Evolutionary conservation across 2,329 filamentous ascomycete species (phyloP), one percentile per base, ranked within the genome.

Genomic region (Colletotrichum karsti): DNA sequence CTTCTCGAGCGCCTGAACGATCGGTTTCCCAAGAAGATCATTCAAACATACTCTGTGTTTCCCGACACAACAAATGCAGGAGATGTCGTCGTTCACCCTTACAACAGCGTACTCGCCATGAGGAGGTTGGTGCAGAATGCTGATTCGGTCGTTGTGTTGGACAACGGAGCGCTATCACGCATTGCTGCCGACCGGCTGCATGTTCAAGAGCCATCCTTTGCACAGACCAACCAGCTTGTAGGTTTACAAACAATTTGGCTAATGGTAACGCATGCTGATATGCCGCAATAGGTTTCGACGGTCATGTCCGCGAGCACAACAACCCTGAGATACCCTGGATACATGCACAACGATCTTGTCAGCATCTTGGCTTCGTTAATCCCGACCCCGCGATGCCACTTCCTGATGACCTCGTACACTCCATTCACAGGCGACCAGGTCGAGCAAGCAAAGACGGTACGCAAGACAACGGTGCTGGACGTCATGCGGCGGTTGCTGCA

Each of bases 311-410:
- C 96, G 41, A 97, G 94, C 77, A 99, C 96, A 4, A 98, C 95
- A 9, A 98, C 97, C 3, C 89, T 99, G 56, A 90, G 96, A 77
- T 99, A 99, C 79, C 96, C 96, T 1, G 96, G 96, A 41, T 99
- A 99, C 82, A 99, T 99, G 96, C 96, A 99, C 85, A 99, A 99
- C 80, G 96, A 99, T 77, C 91, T 99, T 15, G 95, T 97, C 76
- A 96, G 95, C 80, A 98, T 99, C 74, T 88, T 99, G 65, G 96
- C 97, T 24, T 97, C 94, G 20, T 87, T 99, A 44, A 98, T 99
- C 70, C 96, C 96, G 2, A 99, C 95, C 0, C 97, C 96, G 9
- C 91, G 96, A 73, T 97, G 95, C 78, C 97, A 99, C 83, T 99
- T 99, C 88, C 87, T 99, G 67, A 97, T 98, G 90, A 99, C 96